Conservation (phyloP, 2,329 filamentous ascomycete species). For the Leptographium wingfieldii region DNA sequence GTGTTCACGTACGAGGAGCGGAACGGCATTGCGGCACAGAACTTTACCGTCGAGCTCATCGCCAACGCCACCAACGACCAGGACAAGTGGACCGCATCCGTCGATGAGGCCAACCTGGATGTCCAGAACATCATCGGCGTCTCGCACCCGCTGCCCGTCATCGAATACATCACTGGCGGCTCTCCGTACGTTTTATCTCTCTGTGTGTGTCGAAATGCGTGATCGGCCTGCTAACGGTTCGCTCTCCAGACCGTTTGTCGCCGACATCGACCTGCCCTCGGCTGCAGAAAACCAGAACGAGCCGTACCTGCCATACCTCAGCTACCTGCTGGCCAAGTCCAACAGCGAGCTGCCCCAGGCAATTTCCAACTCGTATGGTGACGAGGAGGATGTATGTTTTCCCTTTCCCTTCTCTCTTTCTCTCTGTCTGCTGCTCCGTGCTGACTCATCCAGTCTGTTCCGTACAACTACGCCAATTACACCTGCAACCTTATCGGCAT, state of each 20-base stretch:
- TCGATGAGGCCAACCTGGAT: conserved; percentile 49
- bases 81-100: conserved; percentile 16
- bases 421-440: background rate
- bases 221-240: background rate
- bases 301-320: conserved; percentile 52
- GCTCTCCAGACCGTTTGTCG: conserved; percentile 16
- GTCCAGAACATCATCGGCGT: conserved; percentile 47
- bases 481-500: conserved; percentile 47
- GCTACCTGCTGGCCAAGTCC: conserved; percentile 42
- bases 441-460: conserved; percentile 36
- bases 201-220: conserved; percentile 13
- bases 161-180: conserved; percentile 15
- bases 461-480: conserved; percentile 39
- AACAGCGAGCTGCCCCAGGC: conserved; percentile 47
- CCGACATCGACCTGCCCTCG: conserved; percentile 16
- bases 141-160: conserved; percentile 27
- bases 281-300: conserved; percentile 40
- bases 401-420: background rate
- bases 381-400: conserved; percentile 35
- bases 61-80: conserved; percentile 41
- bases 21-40: conserved; percentile 34
- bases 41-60: conserved; percentile 43
- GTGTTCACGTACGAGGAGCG: conserved; percentile 38
- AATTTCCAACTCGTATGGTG: conserved; percentile 58
- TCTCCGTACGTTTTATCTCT: conserved; percentile 18